These are phyloP conservation scores for Aegilops bicornis DNA, from an alignment of 176 grass and related monocot species.

Conservation along the genomic window DNA sequence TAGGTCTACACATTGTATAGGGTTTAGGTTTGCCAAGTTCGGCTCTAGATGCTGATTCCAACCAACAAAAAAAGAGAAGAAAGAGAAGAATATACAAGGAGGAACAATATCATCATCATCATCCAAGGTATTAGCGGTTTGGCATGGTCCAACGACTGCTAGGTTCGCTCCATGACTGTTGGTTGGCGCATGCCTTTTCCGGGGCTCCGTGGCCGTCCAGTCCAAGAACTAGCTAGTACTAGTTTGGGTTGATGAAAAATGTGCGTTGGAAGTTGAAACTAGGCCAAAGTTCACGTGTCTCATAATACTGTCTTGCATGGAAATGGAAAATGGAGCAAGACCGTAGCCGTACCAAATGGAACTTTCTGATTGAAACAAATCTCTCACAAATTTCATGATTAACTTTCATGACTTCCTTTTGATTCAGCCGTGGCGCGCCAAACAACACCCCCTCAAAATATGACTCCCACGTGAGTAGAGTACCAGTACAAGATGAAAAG, in stretches of 20 bases:
- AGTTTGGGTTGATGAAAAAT: background rate
- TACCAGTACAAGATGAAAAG: constrained; percentile 9
- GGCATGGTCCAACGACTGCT: constrained; percentile 29
- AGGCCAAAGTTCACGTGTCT: background rate
- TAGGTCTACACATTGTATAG: no score
- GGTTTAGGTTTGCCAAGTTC: no score
- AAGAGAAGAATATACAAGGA: background rate
- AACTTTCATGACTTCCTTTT: background rate
- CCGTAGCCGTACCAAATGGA: background rate
- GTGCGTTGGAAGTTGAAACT: background rate
- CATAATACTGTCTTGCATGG: background rate
- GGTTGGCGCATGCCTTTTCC: constrained; percentile 11
- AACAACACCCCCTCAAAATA: constrained; percentile 6
- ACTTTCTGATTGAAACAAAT: no score
- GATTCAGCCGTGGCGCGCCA: background rate
- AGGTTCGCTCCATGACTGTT: background rate
- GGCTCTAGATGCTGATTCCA: no score
- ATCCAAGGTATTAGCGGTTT: background rate
- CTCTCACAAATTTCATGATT: background rate
- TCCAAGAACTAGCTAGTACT: background rate
- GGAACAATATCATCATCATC: no score
- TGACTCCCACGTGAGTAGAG: background rate
- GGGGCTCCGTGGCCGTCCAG: background rate
- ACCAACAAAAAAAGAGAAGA: background rate
- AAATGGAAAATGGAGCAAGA: background rate